phyloP scores from a whole-genome alignment of 2,329 filamentous ascomycete species.

The Neopestalotiopsis sp. region DNA sequence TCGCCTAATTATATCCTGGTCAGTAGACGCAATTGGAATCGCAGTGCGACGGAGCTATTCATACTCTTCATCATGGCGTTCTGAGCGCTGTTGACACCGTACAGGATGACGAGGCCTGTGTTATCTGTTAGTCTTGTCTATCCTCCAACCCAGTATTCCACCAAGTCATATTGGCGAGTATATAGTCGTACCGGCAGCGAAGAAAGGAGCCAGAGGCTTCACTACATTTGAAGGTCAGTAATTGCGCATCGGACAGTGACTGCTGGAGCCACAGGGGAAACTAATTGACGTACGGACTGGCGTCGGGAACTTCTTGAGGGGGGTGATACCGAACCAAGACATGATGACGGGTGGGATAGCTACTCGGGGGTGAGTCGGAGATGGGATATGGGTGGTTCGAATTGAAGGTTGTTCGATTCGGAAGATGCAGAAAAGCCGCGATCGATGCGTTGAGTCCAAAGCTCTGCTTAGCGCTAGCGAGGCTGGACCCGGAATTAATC shows the following conservation, averaged over 20 bases:
- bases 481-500: constrained; percentile 5
- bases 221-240: constrained; percentile 61
- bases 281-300: constrained; percentile 73
- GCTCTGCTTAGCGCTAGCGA: constrained; percentile 17
- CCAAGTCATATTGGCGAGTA: neutral
- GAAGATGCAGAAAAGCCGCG: constrained; percentile 19
- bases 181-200: constrained; percentile 80
- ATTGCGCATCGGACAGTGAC: constrained; percentile 21
- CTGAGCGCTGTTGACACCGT: constrained; percentile 87
- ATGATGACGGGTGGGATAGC: constrained; percentile 60
- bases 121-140: constrained; percentile 29
- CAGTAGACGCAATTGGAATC: neutral
- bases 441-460: constrained; percentile 16
- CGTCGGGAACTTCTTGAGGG: constrained; percentile 80
- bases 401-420: constrained; percentile 14
- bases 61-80: constrained; percentile 79
- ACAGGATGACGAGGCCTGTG: constrained; percentile 82
- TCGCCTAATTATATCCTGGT: constrained; percentile 63
- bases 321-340: constrained; percentile 72
- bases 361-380: constrained; percentile 41
- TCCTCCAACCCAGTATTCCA: neutral
- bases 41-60: constrained; percentile 26
- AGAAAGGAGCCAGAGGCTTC: constrained; percentile 92
- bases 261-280: constrained; percentile 15
- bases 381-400: constrained; percentile 34